Base-by-base conservation (phyloP, 2,329 filamentous ascomycete species). In the Bipolaris sorokiniana region DNA sequence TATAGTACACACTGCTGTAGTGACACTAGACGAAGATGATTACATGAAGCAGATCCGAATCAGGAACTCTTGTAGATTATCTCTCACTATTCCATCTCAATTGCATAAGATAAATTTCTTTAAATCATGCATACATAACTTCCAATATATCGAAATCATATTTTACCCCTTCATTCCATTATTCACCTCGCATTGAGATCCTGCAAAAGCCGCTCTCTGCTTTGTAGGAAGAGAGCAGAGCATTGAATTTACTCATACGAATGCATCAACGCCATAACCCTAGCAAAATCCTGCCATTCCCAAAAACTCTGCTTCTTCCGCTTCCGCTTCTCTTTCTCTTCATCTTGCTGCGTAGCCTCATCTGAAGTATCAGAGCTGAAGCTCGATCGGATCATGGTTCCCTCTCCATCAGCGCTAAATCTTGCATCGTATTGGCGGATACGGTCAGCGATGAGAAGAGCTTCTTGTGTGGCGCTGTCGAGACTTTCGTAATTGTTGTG, bases 241-340 rank as follows among this genome's bases (percentile, higher is more conserved):
- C 9, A 9, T 5, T 10, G 9, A 10, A 20, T 7, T 7, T 33
- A 57, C 22, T 16, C 31, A 13, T 41, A 18, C 18, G 36, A 41
- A 44, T 45, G 22, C 48, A 56, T 48, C 36, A 46, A 36, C 15
- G 42, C 42, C 54, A 56, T 48, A 10, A 42, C 41, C n/a, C 41
- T 31, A 28, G 54, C 49, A 7, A 16, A 7, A 22, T 57, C 49
- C 28, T n/a, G 13, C 40, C 11, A 16, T 42, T 22, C n/a, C 23
- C 13, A 31, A 1, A 13, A 13, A 31, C 13, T 26, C 3, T 16
- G 22, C n/a, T 42, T 15, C 6, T 42, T 42, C 11, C 5, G 2
- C 40, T 26, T 23, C 2, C 3, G 15, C 45, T 20, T 45, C 23
- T 47, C 22, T 22, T 18, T 23, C 5, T 33, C 22, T 20, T 36